These are phyloP conservation scores for Dendrostoma leiphaemia DNA, from an alignment of 2,329 filamentous ascomycete species.

Conservation along the genomic window DNA sequence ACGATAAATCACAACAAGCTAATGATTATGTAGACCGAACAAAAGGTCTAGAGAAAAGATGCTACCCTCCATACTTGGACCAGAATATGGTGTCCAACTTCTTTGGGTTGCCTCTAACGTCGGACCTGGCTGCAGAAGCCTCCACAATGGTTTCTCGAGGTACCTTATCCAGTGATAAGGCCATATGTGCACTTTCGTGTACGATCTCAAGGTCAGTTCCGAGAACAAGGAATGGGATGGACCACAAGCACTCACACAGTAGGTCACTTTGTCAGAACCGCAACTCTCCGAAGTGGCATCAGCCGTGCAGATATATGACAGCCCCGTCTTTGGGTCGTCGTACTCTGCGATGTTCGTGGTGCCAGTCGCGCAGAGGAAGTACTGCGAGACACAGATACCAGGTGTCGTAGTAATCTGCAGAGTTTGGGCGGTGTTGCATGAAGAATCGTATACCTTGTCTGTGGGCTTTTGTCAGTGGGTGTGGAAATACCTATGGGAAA, in stretches of 20 bases:
- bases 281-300: conserved; percentile 9
- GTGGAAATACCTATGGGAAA: too few relatives aligned
- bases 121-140: too few relatives aligned
- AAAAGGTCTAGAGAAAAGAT: too few relatives aligned
- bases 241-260: conserved; percentile 15
- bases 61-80: too few relatives aligned
- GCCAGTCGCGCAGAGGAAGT: conserved; percentile 7
- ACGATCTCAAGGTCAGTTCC: not conserved
- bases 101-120: too few relatives aligned
- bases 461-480: not conserved
- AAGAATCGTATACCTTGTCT: conserved; percentile 11
- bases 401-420: not conserved
- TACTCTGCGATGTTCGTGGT: conserved; percentile 3
- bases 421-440: conserved; percentile 8
- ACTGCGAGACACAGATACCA: conserved; percentile 6
- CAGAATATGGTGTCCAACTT: too few relatives aligned
- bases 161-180: not conserved
- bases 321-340: conserved; percentile 11
- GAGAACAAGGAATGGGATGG: not conserved
- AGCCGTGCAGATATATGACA: conserved; percentile 5
- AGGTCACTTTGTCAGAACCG: conserved; percentile 2
- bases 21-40: too few relatives aligned
- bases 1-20: too few relatives aligned
- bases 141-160: too few relatives aligned
- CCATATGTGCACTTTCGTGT: not conserved